These are phyloP conservation scores for Neurospora africana DNA, from an alignment of 495 filamentous ascomycete genomes.

Conservation along the genomic window DNA sequence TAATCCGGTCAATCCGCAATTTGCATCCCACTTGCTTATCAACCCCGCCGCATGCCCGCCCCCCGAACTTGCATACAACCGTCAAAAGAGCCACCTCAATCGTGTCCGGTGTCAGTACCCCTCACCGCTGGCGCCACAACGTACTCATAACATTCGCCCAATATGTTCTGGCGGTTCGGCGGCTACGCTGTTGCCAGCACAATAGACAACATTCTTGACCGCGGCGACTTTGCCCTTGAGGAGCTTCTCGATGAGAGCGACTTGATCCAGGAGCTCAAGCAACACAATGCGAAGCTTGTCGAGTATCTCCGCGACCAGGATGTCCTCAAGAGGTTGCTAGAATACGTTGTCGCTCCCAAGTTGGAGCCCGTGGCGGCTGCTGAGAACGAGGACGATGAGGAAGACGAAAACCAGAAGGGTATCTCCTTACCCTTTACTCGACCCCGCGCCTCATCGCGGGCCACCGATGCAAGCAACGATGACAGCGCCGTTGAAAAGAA, in stretches of 20 bases:
- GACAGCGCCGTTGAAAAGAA: slow-evolving; percentile 75
- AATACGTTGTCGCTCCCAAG: slow-evolving; percentile 79
- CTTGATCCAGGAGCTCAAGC: slow-evolving; percentile 92
- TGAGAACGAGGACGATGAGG: slow-evolving; percentile 51
- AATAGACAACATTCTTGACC: slow-evolving; percentile 92
- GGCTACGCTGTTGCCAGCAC: slow-evolving; percentile 95
- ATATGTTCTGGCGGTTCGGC: slow-evolving; percentile 98
- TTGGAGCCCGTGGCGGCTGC: slow-evolving; percentile 45
- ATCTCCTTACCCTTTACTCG: slow-evolving; percentile 37
- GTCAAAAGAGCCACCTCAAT: not conserved
- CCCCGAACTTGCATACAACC: not conserved
- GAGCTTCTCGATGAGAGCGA: slow-evolving; percentile 94
- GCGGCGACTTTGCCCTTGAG: slow-evolving; percentile 86
- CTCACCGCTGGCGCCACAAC: slow-evolving; percentile 26
- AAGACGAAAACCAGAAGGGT: slow-evolving; percentile 40
- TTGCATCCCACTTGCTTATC: not conserved
- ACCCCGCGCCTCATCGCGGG: slow-evolving; percentile 28
- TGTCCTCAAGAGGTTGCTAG: slow-evolving; percentile 76
- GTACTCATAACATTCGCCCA: slow-evolving; percentile 34
- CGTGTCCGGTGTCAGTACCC: slow-evolving; percentile 3
- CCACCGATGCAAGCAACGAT: slow-evolving; percentile 28
- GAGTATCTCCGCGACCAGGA: slow-evolving; percentile 85
- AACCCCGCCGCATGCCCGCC: not conserved
- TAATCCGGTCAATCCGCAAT: not conserved
- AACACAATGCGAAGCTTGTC: slow-evolving; percentile 95